phyloP scores from a whole-genome alignment of 2,329 filamentous ascomycete genomes.

The Thelonectria olida region DNA sequence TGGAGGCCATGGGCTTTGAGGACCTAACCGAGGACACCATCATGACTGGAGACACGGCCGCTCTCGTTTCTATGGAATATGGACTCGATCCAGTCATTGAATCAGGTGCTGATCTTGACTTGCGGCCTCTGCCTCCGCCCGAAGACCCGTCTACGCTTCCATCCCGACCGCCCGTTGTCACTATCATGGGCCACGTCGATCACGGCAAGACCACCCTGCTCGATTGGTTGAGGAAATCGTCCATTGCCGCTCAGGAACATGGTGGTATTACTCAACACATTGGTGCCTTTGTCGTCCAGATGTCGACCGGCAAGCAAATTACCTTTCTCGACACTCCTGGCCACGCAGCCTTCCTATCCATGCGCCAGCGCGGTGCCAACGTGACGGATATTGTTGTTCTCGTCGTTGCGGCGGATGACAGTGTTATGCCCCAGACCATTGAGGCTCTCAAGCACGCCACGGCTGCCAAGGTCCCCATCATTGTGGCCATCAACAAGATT shows the following conservation, averaged over 20 bases:
- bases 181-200: constrained; percentile 99
- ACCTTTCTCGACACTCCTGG: constrained; percentile 98
- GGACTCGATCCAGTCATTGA: constrained; percentile 88
- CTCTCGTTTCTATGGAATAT: constrained; percentile 90
- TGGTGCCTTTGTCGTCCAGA: constrained; percentile 91
- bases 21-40: constrained; percentile 84
- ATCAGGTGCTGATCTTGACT: constrained; percentile 71
- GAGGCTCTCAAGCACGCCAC: constrained; percentile 96
- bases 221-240: constrained; percentile 92
- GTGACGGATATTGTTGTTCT: constrained; percentile 97
- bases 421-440: constrained; percentile 95
- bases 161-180: constrained; percentile 87
- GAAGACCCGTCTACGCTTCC: constrained; percentile 76
- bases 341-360: constrained; percentile 93
- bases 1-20: constrained; percentile 90
- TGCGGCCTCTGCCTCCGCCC: constrained; percentile 74
- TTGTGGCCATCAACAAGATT: constrained; percentile 97
- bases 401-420: constrained; percentile 96
- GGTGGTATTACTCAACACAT: constrained; percentile 99
- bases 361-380: constrained; percentile 94
- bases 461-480: constrained; percentile 88
- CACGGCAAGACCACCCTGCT: constrained; percentile 98
- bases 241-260: constrained; percentile 89
- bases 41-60: constrained; percentile 89
- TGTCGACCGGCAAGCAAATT: constrained; percentile 87